Conservation (phyloP, 2,329 filamentous ascomycete genomes). For the Trichoderma atroviride region DNA sequence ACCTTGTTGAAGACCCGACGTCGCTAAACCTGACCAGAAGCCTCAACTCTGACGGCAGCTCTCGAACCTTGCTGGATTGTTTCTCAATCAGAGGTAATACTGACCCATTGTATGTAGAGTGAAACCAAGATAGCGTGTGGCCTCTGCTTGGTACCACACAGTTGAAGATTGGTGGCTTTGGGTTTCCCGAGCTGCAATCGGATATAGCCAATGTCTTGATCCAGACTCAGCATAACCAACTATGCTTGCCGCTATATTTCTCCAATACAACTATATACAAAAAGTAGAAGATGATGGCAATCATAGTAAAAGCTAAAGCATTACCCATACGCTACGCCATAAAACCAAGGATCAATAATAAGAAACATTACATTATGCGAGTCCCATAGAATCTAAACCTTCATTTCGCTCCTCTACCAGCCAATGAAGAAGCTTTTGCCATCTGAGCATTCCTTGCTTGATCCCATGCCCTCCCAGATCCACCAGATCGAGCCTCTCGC, state of each 20-base stretch:
- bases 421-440: constrained; percentile 55
- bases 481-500: constrained; percentile 56
- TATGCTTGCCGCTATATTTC: neutral
- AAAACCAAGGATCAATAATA: neutral
- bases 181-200: neutral
- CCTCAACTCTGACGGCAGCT: neutral
- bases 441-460: constrained; percentile 60
- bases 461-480: constrained; percentile 62
- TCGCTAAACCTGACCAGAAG: neutral
- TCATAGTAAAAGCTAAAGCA: neutral
- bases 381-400: neutral
- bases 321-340: constrained; percentile 9
- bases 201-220: neutral
- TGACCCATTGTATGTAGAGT: neutral
- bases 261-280: neutral
- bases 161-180: neutral
- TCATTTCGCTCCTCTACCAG: constrained; percentile 60
- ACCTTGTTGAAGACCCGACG: constrained; percentile 10
- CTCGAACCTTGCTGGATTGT: neutral
- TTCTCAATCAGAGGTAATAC: neutral
- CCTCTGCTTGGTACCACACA: neutral
- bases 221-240: neutral
- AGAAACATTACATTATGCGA: neutral
- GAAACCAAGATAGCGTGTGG: neutral
- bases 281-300: neutral